phyloP scores from a whole-genome alignment of 768 basidiomycete species.

The Leucocoprinus leucothites region DNA sequence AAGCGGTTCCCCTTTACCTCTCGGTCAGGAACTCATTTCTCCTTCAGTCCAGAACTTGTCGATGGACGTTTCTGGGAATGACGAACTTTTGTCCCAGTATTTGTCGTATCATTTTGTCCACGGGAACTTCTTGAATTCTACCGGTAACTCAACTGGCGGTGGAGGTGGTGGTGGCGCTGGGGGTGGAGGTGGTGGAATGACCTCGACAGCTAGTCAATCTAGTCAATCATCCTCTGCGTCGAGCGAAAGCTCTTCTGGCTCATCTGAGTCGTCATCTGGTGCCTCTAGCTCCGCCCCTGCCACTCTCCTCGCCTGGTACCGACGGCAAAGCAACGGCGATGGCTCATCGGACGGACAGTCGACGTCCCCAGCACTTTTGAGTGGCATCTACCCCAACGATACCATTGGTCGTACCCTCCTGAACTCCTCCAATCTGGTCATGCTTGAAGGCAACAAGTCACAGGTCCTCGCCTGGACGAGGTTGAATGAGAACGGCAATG shows the following conservation, averaged over 20 bases:
- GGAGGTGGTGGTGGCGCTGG: conserved; percentile 13
- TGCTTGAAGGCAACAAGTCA: conserved; percentile 53
- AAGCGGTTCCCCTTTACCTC: conserved; percentile 18
- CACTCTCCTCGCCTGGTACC: conserved; percentile 11
- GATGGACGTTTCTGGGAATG: conserved; percentile 19
- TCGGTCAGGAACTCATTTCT: conserved; percentile 16
- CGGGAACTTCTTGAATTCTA: conserved; percentile 41
- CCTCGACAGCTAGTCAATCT: conserved; percentile 1
- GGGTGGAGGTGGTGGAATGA: conserved; percentile 8
- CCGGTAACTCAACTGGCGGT: conserved; percentile 12
- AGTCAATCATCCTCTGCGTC: conserved; percentile 7
- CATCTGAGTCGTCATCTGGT: no score
- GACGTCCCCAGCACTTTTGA: conserved; percentile 23
- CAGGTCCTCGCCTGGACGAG: conserved; percentile 49
- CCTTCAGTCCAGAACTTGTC: conserved; percentile 29
- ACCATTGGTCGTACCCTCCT: conserved; percentile 68
- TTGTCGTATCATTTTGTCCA: conserved; percentile 57
- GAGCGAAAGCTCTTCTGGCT: no score
- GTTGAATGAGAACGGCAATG: conserved; percentile 21
- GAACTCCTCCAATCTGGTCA: conserved; percentile 41
- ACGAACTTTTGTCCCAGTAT: conserved; percentile 37
- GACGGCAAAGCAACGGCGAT: conserved; percentile 10
- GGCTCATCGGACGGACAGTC: conserved; percentile 8
- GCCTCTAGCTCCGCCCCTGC: neutral
- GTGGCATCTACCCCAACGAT: conserved; percentile 48